Conservation (phyloP, 139 green algal genomes). For the Chlamydomonas eustigma region DNA sequence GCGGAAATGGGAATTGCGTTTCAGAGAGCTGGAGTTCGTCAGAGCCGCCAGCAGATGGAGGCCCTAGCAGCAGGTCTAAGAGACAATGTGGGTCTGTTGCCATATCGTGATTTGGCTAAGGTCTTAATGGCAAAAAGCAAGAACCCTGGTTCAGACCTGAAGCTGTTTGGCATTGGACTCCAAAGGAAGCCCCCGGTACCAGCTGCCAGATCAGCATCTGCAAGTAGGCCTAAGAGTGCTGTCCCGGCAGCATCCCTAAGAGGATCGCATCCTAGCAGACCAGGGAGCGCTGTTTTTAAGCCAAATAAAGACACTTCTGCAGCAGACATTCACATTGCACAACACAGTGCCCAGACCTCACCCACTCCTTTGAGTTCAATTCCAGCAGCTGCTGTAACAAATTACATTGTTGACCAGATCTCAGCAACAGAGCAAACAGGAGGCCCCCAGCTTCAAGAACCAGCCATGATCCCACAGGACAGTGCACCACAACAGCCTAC, state of each 20-base stretch:
- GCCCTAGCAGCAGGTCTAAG: neutral
- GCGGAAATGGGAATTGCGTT: neutral
- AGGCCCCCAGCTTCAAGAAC: neutral
- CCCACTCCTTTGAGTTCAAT: neutral
- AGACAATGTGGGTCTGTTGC: constrained; percentile 12
- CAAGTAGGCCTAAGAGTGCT: neutral
- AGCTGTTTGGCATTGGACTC: neutral
- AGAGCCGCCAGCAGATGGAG: neutral
- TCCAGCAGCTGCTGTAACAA: too few relatives aligned
- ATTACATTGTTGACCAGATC: too few relatives aligned
- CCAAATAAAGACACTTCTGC: neutral
- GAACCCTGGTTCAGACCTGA: neutral
- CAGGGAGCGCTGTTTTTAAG: neutral
- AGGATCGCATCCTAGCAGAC: neutral
- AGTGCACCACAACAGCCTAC: neutral
- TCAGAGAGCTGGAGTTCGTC: neutral
- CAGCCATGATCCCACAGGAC: neutral
- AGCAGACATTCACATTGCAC: neutral
- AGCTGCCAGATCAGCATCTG: neutral
- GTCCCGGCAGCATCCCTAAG: neutral
- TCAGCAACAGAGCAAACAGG: too few relatives aligned
- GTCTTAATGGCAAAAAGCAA: constrained; percentile 8
- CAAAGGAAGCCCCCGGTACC: neutral
- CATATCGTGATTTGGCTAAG: constrained; percentile 4
- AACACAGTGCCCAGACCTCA: neutral